These are phyloP conservation scores for Phytophthora parvispora DNA, from an alignment of 352 stramenopile species.

Conservation along the genomic window DNA sequence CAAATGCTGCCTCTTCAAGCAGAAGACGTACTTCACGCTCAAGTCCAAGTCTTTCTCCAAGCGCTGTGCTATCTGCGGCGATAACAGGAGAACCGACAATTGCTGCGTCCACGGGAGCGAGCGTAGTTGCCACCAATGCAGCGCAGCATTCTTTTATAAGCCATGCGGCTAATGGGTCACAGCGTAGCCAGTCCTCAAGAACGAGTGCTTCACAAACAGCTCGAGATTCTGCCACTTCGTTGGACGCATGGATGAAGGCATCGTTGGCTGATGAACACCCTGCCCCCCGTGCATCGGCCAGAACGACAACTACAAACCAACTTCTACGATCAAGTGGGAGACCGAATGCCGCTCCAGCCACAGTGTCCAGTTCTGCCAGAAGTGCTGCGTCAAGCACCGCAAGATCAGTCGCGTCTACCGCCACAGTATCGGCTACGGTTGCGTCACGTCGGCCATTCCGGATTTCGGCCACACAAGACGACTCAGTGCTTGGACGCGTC, in stretches of 20 bases:
- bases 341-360: neutral
- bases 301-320: neutral
- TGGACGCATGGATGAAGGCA: constrained; percentile 4
- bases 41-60: neutral
- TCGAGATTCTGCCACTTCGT: neutral
- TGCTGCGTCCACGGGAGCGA: neutral
- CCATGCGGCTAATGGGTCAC: neutral
- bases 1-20: neutral
- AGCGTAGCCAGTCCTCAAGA: constrained; percentile 1
- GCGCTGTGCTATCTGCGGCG: neutral
- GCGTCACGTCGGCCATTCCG: neutral
- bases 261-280: neutral
- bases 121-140: neutral
- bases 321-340: neutral
- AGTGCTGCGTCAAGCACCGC: neutral
- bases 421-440: neutral
- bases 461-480: constrained; percentile 24
- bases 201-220: neutral
- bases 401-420: neutral
- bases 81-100: neutral
- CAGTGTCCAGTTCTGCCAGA: neutral
- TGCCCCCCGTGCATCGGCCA: neutral
- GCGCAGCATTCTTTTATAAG: constrained; percentile 1
- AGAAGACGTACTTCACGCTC: neutral
- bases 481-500: neutral